Evolutionary conservation across 2,329 filamentous ascomycete genomes (phyloP), one percentile per base, ranked within the genome.

Genomic region (Anisogramma anomala): DNA sequence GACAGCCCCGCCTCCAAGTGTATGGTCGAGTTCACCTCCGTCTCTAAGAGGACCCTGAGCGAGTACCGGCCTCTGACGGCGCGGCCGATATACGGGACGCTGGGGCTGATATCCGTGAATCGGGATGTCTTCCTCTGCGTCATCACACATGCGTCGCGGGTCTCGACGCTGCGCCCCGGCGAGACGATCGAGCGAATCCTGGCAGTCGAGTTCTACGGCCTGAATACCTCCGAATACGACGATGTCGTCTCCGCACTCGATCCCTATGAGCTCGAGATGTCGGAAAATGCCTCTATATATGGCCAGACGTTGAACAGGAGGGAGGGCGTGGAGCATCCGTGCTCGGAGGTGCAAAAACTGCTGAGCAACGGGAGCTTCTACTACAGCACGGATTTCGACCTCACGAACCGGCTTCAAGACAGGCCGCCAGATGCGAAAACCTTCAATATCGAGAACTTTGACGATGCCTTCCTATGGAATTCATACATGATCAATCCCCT

Each of bases 401-500:
- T 98, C 36, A 98, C 91, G 3, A 88, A 94, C 60, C 76, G 91
- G 51, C 65, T 96, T 48, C 91, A 98, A 61, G 83, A 95, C 56
- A 79, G 83, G 52, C 77, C 81, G 11, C 76, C 82, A 42, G 85
- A 89, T 56, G 77, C 77, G 15, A 72, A 79, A 33, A 79, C 82
- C 1, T 88, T 96, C 48, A 84, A 94, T 48, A 86, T 95, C 46
- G 87, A 94, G 57, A 91, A 85, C 54, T 79, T 96, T 47, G 87
- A 98, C 59, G 82, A 87, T 54, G 82, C 84, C 1, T 95, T 94
- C 57, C 65, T 98, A 14, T 98, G 91, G 91, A 98, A 98, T 57
- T 93, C 86, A 3, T 95, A 93, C 63, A 95, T 98, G 87, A 94
- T 98, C 53, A 81, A 83, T 49, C 88, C 91, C 4, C 69, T 98